A percentile compares a stretch with the other conserved stretches of the same genome.
These are phyloP conservation scores for Salvia rosmarinus DNA, from an alignment of 257 asterid genomes.

Conservation along the genomic window DNA sequence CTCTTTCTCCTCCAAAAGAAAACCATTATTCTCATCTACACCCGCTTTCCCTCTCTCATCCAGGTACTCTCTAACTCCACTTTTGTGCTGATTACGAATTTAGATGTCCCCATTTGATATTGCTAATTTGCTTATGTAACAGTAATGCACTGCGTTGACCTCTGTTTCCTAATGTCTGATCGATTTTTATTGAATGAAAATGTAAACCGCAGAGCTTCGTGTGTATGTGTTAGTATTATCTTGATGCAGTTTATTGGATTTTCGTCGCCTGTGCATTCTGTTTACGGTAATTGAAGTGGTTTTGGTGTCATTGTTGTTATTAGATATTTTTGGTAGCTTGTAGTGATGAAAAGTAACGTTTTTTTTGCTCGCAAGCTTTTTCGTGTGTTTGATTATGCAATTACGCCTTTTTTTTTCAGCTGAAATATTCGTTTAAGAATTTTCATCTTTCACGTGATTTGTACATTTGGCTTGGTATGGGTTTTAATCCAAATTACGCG, in stretches of 20 bases:
- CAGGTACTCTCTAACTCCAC: conserved; percentile 36
- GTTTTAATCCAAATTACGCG: too few species aligned
- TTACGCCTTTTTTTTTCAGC: conserved; percentile 10
- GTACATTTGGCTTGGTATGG: not conserved
- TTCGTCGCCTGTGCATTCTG: conserved; percentile 9
- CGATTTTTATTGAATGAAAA: conserved; percentile 17
- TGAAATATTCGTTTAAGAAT: not conserved
- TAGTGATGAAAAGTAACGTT: too few species aligned
- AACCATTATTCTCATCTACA: conserved; percentile 18
- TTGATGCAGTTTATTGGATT: conserved; percentile 9
- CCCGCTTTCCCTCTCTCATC: conserved; percentile 28
- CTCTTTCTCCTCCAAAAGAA: conserved; percentile 9
- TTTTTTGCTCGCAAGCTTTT: not conserved
- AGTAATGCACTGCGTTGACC: not conserved
- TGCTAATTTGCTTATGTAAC: not conserved
- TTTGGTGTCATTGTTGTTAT: not conserved
- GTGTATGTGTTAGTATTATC: not conserved
- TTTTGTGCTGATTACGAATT: not conserved
- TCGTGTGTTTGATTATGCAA: not conserved
- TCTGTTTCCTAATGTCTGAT: conserved; percentile 9
- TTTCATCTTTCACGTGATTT: too few species aligned
- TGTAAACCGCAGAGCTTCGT: not conserved
- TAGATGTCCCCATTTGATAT: not conserved
- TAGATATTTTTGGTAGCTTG: conserved; percentile 19
- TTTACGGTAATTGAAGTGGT: too few species aligned